Evolutionary conservation across 2,329 filamentous ascomycete species (phyloP), one percentile per base, ranked within the genome.

Genomic region (Penicillium sp.): DNA sequence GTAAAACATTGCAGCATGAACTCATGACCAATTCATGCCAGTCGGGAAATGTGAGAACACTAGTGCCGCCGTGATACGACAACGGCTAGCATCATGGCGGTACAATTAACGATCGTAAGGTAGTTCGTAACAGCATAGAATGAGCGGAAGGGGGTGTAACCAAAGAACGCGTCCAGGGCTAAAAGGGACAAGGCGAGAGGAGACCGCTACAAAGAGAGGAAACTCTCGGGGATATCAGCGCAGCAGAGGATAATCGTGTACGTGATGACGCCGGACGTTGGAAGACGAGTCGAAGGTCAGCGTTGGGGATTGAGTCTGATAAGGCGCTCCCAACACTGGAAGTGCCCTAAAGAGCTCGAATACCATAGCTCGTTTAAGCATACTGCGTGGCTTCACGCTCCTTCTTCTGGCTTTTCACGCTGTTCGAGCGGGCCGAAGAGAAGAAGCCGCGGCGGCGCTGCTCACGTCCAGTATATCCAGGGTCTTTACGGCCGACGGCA

Each of bases 391-490:
- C 14, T 8, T 34, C 31, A 16, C 16, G 31, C 44, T 53, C 59
- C 36, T 64, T 56, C 54, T 66, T 65, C 49, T 62, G 57, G 49
- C 56, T 59, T n/a, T 42, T 49, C 27, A 61, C 49, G 44, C 63
- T 66, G 42, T 54, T 55, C 6, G 60, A 55, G 35, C 63, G 59
- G n/a, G 55, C 54, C 3, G 58, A 56, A 16, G 57, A 56, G 57
- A 69, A 69, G 59, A 69, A 69, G 23, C 67, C 67, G 23, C 66
- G 66, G 22, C 66, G 65, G 40, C 67, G 61, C 39, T 66, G 56
- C 46, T 67, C 59, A 24, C 66, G 66, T 24, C 65, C 65, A 42
- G 52, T 68, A 49, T 69, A 69, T 23, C 67, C 68, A 23, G 39
- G 31, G 6, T 66, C 63, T 45, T 58, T 62, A 4, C 56, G 48